Evolutionary conservation across 2,329 filamentous ascomycete species (phyloP).

Genomic region (Neonectria hederae): DNA sequence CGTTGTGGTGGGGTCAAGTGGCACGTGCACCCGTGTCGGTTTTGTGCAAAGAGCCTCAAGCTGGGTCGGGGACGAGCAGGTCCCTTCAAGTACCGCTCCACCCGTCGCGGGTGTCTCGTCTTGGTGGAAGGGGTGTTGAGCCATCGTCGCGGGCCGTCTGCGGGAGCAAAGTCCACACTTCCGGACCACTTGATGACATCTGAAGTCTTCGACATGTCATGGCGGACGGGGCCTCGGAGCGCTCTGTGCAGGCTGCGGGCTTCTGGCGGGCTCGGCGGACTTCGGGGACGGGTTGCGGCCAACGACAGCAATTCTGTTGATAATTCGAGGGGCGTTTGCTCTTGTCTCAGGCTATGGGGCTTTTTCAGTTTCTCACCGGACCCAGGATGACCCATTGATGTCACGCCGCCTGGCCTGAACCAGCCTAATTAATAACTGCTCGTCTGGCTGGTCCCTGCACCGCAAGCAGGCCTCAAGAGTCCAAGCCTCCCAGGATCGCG

Average conservation of each 20-base stretch:
- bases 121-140: conserved; percentile 30
- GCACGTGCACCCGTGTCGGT: conserved; percentile 41
- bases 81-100: conserved; percentile 23
- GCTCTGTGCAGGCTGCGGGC: conserved; percentile 18
- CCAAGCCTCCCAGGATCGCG: not conserved
- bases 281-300: conserved; percentile 26
- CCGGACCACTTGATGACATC: conserved; percentile 38
- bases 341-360: conserved; percentile 33
- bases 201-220: conserved; percentile 20
- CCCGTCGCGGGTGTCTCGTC: conserved; percentile 17
- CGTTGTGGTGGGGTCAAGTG: not conserved
- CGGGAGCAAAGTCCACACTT: conserved; percentile 35
- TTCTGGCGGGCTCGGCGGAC: conserved; percentile 15
- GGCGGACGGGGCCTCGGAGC: conserved; percentile 24
- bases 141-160: conserved; percentile 37
- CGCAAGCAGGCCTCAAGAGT: conserved; percentile 4
- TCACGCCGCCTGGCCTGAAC: conserved; percentile 23
- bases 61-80: conserved; percentile 40
- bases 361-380: conserved; percentile 22
- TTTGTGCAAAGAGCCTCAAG: conserved; percentile 41
- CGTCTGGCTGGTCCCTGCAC: conserved; percentile 33
- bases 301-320: conserved; percentile 34
- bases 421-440: conserved; percentile 34
- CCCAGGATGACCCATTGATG: conserved; percentile 27
- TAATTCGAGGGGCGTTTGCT: conserved; percentile 33